Evolutionary conservation across 192 early-diverging fungal species (phyloP), one percentile per base, ranked within the genome.

Genomic region (Coemansia reversa): DNA sequence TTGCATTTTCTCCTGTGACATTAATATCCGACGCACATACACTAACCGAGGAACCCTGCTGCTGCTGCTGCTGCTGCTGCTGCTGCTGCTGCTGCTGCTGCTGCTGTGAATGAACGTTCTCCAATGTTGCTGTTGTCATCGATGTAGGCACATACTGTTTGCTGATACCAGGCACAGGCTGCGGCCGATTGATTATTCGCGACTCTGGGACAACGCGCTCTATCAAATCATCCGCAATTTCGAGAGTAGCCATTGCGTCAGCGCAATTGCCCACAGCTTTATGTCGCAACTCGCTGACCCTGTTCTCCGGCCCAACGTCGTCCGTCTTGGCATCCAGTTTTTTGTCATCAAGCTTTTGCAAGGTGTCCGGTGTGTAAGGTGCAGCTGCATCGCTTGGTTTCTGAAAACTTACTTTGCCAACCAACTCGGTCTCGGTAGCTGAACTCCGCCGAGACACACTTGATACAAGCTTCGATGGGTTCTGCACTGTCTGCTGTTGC

Each of bases 401-500:
- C 3, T 4, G 3, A 45, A 45, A 12, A 3, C 39, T 16, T 9
- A 12, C 39, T 45, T 45, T 16, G 39, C 14, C 39, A 45, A 16
- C 12, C 39, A 16, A 45, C 39, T 16, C 39, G 39, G 3, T 16
- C 39, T 45, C 39, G 39, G 12, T 14, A 45, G 39, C 14, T 45
- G 3, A 9, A 45, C 39, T 45, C 39, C 14, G 39, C 14, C 39
- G 39, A 45, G 39, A 45, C 39, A 45, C 25, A 28, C n/a, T 50
- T 27, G 25, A 28, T 7, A 47, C 47, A 50, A 61, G 59, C 59
- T 61, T 45, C 14, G 39, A 45, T 45, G 8, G 3, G 16, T 61
- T 45, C 12, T 28, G 47, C 2, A 16, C 28, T n/a, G 47, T 51
- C 47, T 6, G 42, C 52, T 22, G 42, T 16, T 45, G 57, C 19